A percentile compares a stretch with the other conserved stretches of the same genome.
Evolutionary conservation across 768 basidiomycete genomes (phyloP).

Genomic region (Russula sp.): DNA sequence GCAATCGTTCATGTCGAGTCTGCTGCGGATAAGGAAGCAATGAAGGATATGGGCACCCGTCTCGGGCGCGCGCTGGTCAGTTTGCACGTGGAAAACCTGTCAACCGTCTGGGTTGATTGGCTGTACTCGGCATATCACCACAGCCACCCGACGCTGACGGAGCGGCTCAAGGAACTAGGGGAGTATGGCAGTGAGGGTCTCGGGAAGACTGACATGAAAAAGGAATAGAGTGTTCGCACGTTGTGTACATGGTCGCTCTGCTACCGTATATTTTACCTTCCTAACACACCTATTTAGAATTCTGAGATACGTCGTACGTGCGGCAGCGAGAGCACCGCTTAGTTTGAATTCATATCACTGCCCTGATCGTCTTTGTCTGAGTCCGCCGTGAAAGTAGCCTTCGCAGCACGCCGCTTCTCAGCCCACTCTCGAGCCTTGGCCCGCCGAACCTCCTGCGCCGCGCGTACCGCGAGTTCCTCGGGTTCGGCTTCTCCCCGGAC

Average conservation of each 20-base stretch:
- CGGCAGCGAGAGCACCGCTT: neutral
- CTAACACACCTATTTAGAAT: slow-evolving; percentile 5
- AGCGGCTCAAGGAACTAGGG: slow-evolving; percentile 80
- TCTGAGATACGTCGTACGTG: neutral
- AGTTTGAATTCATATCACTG: neutral
- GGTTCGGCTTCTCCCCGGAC: neutral
- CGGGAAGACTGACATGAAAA: slow-evolving; percentile 28
- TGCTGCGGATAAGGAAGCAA: slow-evolving; percentile 42
- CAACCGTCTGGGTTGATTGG: slow-evolving; percentile 93
- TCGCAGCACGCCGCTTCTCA: slow-evolving; percentile 39
- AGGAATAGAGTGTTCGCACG: slow-evolving; percentile 25
- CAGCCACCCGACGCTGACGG: slow-evolving; percentile 90
- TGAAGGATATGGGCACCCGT: slow-evolving; percentile 81
- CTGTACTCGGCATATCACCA: slow-evolving; percentile 96
- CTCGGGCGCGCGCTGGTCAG: slow-evolving; percentile 77
- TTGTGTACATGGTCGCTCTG: neutral
- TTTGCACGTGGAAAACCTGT: slow-evolving; percentile 88
- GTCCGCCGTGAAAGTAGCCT: neutral
- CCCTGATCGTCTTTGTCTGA: neutral
- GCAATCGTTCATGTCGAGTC: slow-evolving; percentile 27
- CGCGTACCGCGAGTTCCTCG: neutral
- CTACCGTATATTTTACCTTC: neutral
- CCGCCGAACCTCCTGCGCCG: slow-evolving; percentile 44
- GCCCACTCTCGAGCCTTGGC: slow-evolving; percentile 55
- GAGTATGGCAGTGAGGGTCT: slow-evolving; percentile 21